A percentile compares a stretch with the other conserved stretches of the same genome.
These are phyloP conservation scores for Raphanus raphanistrum DNA, from an alignment of 345 rosid genomes.

Conservation along the genomic window DNA sequence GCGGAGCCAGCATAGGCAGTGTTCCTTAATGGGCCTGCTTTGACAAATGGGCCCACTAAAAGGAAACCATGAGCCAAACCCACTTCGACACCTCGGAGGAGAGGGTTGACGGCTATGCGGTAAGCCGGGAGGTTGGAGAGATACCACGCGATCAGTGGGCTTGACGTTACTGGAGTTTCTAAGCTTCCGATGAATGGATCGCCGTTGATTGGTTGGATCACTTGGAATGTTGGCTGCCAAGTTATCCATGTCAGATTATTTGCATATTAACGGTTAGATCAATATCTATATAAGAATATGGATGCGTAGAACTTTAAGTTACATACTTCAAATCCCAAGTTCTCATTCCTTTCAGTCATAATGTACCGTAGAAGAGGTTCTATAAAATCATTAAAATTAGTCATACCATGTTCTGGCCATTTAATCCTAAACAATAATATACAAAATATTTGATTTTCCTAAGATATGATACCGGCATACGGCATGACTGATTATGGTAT, in stretches of 20 bases:
- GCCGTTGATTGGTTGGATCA: conserved; percentile 90
- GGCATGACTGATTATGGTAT: background rate
- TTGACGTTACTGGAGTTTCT: conserved; percentile 90
- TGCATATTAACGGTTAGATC: background rate
- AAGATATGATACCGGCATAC: background rate
- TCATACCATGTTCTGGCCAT: background rate
- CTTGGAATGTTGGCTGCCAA: conserved; percentile 85
- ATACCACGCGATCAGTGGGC: conserved; percentile 96
- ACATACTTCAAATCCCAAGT: background rate
- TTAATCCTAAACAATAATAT: background rate
- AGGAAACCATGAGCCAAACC: conserved; percentile 88
- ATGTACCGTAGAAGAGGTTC: background rate
- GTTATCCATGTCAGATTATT: background rate
- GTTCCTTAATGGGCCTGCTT: conserved; percentile 86
- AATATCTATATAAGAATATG: background rate
- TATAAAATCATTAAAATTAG: background rate
- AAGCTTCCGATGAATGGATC: conserved; percentile 98
- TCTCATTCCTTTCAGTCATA: background rate
- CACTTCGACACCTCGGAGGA: conserved; percentile 81
- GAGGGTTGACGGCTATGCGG: conserved; percentile 90
- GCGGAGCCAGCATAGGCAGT: conserved; percentile 71
- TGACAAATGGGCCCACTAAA: conserved; percentile 89
- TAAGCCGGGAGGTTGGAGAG: conserved; percentile 94
- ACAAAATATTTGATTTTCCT: background rate
- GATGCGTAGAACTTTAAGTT: background rate